A percentile compares a stretch with the other conserved stretches of the same genome.
These are phyloP conservation scores for Boechera stricta DNA, from an alignment of 345 rosid species.

Conservation along the genomic window DNA sequence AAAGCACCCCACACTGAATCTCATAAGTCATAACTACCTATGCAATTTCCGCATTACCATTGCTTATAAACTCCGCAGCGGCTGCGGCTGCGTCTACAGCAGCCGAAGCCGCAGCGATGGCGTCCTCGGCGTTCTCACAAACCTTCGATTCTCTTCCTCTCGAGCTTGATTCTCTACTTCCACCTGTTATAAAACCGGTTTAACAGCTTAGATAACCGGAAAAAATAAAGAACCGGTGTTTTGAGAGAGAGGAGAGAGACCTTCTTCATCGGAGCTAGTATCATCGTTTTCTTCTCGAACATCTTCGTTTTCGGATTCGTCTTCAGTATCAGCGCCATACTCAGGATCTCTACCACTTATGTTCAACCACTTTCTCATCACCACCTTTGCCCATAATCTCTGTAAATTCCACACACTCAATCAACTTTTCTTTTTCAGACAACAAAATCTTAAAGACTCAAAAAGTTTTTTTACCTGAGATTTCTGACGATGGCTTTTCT, in stretches of 20 bases:
- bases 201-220: constrained; percentile 16
- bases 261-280: constrained; percentile 60
- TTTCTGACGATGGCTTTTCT: constrained; percentile 42
- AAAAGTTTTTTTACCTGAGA: constrained; percentile 32
- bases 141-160: constrained; percentile 41
- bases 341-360: constrained; percentile 67
- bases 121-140: constrained; percentile 42
- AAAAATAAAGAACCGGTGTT: constrained; percentile 20
- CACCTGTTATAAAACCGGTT: constrained; percentile 7
- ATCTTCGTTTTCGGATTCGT: constrained; percentile 47
- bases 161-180: constrained; percentile 9
- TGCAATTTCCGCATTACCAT: constrained; percentile 44
- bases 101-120: constrained; percentile 40
- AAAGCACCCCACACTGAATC: constrained; percentile 35
- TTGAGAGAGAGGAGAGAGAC: constrained; percentile 26
- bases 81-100: constrained; percentile 40
- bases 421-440: constrained; percentile 6
- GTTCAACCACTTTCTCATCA: constrained; percentile 86
- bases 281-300: constrained; percentile 48
- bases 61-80: constrained; percentile 35
- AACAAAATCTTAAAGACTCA: neutral
- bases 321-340: constrained; percentile 82
- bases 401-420: neutral
- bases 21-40: constrained; percentile 34
- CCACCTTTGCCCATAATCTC: constrained; percentile 71